phyloP scores from a whole-genome alignment of 495 filamentous ascomycete genomes.

The Aspergillus diversus region DNA sequence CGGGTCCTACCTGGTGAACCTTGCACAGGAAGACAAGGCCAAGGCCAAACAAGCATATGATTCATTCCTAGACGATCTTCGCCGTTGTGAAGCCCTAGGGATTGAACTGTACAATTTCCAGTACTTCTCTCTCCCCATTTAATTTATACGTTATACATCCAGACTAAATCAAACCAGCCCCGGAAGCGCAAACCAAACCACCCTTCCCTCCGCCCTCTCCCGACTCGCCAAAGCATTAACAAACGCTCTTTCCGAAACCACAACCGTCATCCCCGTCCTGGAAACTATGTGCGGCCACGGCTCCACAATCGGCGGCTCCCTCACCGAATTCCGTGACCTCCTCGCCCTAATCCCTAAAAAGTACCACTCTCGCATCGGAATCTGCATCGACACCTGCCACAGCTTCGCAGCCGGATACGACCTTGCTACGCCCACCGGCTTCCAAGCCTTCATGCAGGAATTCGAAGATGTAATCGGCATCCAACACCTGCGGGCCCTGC shows the following conservation, averaged over 20 bases:
- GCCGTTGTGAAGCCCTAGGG: constrained; percentile 84
- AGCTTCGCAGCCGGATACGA: constrained; percentile 94
- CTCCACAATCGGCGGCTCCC: constrained; percentile 82
- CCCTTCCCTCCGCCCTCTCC: constrained; percentile 68
- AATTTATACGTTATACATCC: not conserved
- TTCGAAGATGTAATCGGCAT: constrained; percentile 83
- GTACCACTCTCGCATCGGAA: constrained; percentile 85
- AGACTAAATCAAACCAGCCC: constrained; percentile 52
- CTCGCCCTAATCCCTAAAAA: constrained; percentile 67
- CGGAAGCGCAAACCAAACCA: constrained; percentile 70
- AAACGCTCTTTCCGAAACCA: constrained; percentile 74
- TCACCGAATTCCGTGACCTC: constrained; percentile 84
- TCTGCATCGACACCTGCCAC: constrained; percentile 97
- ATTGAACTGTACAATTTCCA: constrained; percentile 97
- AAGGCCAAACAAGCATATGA: constrained; percentile 87
- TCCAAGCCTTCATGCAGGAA: constrained; percentile 67
- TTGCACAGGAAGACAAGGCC: constrained; percentile 76
- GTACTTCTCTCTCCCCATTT: constrained; percentile 16
- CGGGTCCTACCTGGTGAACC: constrained; percentile 94
- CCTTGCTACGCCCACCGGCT: constrained; percentile 73
- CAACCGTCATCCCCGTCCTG: constrained; percentile 75
- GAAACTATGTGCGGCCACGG: constrained; percentile 95
- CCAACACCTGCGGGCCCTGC: constrained; percentile 79
- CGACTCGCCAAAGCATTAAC: constrained; percentile 82
- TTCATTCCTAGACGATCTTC: constrained; percentile 85